These are phyloP conservation scores for Arthroderma uncinatum DNA, from an alignment of 2,329 filamentous ascomycete genomes.

Conservation along the genomic window DNA sequence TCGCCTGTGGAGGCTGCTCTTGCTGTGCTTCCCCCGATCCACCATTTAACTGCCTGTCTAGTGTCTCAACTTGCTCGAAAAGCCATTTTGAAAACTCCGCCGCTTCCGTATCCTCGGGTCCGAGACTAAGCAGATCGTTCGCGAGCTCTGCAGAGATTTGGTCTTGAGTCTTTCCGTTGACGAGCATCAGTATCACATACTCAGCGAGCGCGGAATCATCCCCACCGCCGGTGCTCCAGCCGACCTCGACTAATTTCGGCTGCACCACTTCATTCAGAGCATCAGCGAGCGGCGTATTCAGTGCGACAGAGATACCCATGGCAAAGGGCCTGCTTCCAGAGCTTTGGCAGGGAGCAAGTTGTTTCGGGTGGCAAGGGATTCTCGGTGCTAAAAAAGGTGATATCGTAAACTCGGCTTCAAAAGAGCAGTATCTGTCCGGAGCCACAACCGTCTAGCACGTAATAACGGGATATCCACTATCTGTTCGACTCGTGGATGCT, in stretches of 20 bases:
- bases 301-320: constrained; percentile 68
- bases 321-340: not conserved
- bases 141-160: constrained; percentile 83
- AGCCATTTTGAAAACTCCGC: constrained; percentile 82
- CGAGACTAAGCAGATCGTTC: constrained; percentile 71
- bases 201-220: constrained; percentile 77
- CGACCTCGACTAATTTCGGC: constrained; percentile 82
- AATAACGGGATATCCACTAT: not conserved
- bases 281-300: constrained; percentile 72
- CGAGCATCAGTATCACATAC: constrained; percentile 95
- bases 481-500: not conserved
- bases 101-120: constrained; percentile 70
- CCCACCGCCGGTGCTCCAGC: constrained; percentile 75
- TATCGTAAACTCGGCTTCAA: no score
- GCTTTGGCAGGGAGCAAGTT: not conserved
- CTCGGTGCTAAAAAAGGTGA: no score
- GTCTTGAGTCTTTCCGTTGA: constrained; percentile 84
- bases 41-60: constrained; percentile 54
- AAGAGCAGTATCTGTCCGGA: not conserved
- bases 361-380: not conserved
- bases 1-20: constrained; percentile 19
- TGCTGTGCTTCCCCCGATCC: constrained; percentile 24
- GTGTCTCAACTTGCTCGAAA: constrained; percentile 68
- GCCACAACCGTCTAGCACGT: no score
- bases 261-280: constrained; percentile 74